Base-by-base conservation (phyloP, 495 filamentous ascomycete genomes). In the Daldinia vernicosa region DNA sequence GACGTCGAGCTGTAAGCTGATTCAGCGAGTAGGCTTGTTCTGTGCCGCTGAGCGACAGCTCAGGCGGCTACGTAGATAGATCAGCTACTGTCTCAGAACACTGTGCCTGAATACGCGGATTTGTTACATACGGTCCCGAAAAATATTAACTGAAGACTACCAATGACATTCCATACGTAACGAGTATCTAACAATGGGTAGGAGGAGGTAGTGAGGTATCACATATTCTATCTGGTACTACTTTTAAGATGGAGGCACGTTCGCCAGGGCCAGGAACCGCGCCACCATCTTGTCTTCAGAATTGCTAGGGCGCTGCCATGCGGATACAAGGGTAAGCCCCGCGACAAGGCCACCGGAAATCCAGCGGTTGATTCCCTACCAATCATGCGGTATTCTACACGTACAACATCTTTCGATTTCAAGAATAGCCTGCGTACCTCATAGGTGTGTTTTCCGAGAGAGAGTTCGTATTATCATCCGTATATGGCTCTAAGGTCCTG, bases 91-190 rank as follows among this genome's bases (percentile, higher is more conserved):
- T 30, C 17, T 47, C 43, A 47, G 43, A 22, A 24, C 22, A 47
- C 43, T 22, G 19, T 24, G 40, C 17, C 17, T 47, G 6, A 4
- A 47, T 11, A 47, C 8, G 43, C 43, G 4, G 43, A 56, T 15
- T 56, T 35, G 30, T 30, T 35, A 33, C 53, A 56, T 56, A 53
- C 51, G 53, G 53, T 35, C 53, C 30, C 53, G 53, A 56, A 30
- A 15, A 30, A 35, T 56, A 14, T 11, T 22, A 22, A 17, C 17
- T 9, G 9, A 35, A 17, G 28, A 35, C 30, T 35, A 8, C 30
- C 14, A 53, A 53, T 17, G 6, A 8, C 7, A 24, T 17, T 30
- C 50, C 6, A 30, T 30, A 17, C 2, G 22, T 9, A 47, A 47
- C 9, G 0, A 3, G 9, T 24, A 12, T 47, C 43, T 47, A 47